Evolutionary conservation across 495 filamentous ascomycete species (phyloP).

Genomic region (Podospora comata): DNA sequence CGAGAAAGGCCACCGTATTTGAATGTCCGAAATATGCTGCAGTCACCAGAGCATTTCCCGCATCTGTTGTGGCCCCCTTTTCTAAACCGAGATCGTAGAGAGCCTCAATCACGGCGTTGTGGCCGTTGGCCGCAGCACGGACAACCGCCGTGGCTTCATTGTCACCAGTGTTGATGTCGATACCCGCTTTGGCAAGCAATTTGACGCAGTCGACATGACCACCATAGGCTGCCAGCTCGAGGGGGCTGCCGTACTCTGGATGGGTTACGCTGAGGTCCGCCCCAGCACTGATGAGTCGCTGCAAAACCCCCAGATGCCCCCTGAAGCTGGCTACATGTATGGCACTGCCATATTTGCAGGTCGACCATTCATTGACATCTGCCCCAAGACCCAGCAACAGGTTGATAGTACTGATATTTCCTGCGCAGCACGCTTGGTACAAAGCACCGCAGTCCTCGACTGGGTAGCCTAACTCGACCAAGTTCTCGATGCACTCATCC

Average conservation of each 20-base stretch:
- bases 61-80: not conserved
- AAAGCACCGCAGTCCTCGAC: not conserved
- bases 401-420: not conserved
- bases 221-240: not conserved
- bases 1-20: not conserved
- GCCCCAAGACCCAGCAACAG: not conserved
- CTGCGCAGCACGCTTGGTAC: not conserved
- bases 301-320: not conserved
- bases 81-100: not conserved
- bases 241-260: not conserved
- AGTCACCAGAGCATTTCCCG: not conserved
- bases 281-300: not conserved
- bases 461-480: not conserved
- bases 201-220: not conserved
- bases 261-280: not conserved
- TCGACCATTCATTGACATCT: not conserved
- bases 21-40: not conserved
- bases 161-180: not conserved
- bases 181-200: not conserved
- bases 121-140: not conserved
- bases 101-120: not conserved
- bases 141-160: not conserved
- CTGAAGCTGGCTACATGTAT: not conserved
- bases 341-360: not conserved
- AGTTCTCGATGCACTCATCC: not conserved